Evolutionary conservation across 2,329 filamentous ascomycete species (phyloP), one percentile per base, ranked within the genome.

Genomic region (Fusarium concolor): DNA sequence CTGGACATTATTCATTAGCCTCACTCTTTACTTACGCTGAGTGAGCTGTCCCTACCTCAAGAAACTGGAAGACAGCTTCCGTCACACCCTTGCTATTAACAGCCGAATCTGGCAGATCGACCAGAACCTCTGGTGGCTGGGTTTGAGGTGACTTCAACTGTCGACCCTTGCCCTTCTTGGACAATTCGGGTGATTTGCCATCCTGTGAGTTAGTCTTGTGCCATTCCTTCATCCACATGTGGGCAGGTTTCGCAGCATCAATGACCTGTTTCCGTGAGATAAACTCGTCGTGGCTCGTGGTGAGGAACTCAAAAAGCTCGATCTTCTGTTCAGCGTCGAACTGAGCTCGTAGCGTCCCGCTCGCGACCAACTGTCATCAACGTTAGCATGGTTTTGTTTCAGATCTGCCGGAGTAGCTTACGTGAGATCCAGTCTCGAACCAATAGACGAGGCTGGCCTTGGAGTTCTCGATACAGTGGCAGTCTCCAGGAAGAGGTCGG

Each of bases 361-460:
- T 88, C 11, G 91, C 90, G 49, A 96, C 89, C 38, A 96, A 84
- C 90, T 95, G 67, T 18, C 31, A 33, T n/a, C 14, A 11, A 33
- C 49, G 71, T 81, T 56, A 82, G 75, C 45, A 42, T 18, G 18
- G 41, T 20, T 12, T 17, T 22, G 20, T 33, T n/a, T 10, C 28
- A 35, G 22, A 29, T 31, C 12, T 38, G 8, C 20, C 15, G 37
- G 10, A 29, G 12, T 10, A 18, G 39, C 88, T 79, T 84, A 95
- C 92, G 76, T 96, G 93, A 62, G 91, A 92, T 52, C 90, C 91
- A 65, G 91, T 93, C 51, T 92, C 88, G 75, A 95, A 97, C 87
- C 92, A 96, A 76, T 97, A 96, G 7, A 96, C 90, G 58, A 98
- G 88, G 74, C 89, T 96, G 26, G 93, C 89, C 73, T 89, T 92